These are phyloP conservation scores for Leptographium wingfieldii DNA, from an alignment of 2,329 filamentous ascomycete genomes.

Conservation along the genomic window DNA sequence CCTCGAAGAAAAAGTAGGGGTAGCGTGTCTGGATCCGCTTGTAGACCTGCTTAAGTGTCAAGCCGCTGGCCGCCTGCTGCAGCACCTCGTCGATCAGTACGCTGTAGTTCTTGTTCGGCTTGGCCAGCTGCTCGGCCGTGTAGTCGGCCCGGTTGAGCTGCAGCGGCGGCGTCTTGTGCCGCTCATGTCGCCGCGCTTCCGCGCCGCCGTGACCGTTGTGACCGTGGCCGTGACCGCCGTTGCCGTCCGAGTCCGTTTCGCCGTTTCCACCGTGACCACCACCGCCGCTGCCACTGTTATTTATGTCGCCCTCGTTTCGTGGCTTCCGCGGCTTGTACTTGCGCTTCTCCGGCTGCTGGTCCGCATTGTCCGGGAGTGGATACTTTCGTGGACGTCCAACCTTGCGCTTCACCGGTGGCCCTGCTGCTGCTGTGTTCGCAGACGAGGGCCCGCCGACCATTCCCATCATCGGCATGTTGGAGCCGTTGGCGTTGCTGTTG, in stretches of 20 bases:
- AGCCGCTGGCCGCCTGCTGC: conserved; percentile 37
- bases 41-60: conserved; percentile 50
- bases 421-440: conserved; percentile 18
- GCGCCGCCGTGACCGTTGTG: conserved; percentile 16
- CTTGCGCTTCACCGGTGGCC: conserved; percentile 47
- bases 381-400: conserved; percentile 54
- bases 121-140: conserved; percentile 44
- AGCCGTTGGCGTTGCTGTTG: background rate
- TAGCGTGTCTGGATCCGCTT: conserved; percentile 46
- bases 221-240: conserved; percentile 13
- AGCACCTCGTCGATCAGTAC: conserved; percentile 49
- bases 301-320: conserved; percentile 15
- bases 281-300: background rate
- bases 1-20: conserved; percentile 46
- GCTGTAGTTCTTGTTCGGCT: conserved; percentile 50
- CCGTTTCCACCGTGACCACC: conserved; percentile 1
- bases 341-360: conserved; percentile 45
- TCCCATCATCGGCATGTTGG: background rate
- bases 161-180: conserved; percentile 49
- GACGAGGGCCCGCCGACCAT: background rate
- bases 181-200: conserved; percentile 48
- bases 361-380: conserved; percentile 42
- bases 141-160: conserved; percentile 42
- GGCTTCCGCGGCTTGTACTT: conserved; percentile 50
- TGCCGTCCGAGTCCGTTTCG: conserved; percentile 24